phyloP scores from a whole-genome alignment of 257 asterid genomes.

The Parsonsia alboflavescens region DNA sequence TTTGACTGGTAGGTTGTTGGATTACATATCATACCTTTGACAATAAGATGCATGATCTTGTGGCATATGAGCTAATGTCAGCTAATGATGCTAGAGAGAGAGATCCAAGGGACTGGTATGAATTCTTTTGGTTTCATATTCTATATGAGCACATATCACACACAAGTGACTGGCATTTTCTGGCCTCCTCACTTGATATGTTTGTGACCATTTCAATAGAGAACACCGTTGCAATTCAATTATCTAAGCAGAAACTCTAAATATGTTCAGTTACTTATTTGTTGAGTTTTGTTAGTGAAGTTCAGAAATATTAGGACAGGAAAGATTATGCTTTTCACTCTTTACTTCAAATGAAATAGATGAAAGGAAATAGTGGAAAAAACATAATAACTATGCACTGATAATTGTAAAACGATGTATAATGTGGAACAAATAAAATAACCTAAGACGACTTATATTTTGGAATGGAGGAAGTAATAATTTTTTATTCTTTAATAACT shows the following conservation, averaged over 20 bases:
- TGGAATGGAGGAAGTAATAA: too few relatives aligned
- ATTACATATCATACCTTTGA: conserved; percentile 57
- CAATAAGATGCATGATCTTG: conserved; percentile 53
- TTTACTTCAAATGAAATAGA: too few relatives aligned
- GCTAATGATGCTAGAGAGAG: conserved; percentile 95
- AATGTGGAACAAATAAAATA: neutral
- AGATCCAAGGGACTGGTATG: conserved; percentile 95
- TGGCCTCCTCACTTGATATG: neutral
- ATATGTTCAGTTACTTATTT: neutral
- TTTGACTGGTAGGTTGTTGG: conserved; percentile 67
- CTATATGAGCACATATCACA: neutral
- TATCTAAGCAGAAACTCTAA: neutral
- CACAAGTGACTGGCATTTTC: neutral
- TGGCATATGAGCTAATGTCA: conserved; percentile 86
- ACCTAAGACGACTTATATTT: too few relatives aligned
- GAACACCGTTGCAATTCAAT: neutral
- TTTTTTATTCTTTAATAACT: too few relatives aligned
- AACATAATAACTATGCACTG: too few relatives aligned
- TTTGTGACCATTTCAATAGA: neutral
- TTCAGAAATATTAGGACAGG: neutral
- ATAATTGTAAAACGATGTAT: too few relatives aligned
- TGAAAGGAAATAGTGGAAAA: too few relatives aligned
- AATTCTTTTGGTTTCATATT: conserved; percentile 7
- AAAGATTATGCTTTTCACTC: too few relatives aligned
- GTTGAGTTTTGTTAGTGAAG: neutral